Percentiles rank a stretch among this genome's conserved stretches.
phyloP scores from a whole-genome alignment of 2,329 filamentous ascomycete species.

The Hymenoscyphus fructigenus region DNA sequence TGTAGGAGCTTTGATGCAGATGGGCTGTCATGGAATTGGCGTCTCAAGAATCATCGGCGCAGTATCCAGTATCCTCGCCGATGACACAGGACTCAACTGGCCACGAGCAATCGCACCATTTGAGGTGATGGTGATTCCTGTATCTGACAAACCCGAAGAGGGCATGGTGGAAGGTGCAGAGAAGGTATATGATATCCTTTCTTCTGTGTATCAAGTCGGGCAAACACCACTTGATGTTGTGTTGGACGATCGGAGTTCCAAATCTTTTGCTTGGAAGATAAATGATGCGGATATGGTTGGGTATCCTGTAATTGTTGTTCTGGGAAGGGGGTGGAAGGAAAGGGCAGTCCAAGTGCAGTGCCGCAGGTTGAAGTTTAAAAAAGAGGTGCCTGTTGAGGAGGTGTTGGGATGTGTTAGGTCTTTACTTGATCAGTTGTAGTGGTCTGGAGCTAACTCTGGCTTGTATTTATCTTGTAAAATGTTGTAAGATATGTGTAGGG shows the following conservation, averaged over 20 bases:
- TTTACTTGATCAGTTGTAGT: conserved; percentile 26
- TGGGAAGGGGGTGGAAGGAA: conserved; percentile 68
- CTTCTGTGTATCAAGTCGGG: conserved; percentile 9
- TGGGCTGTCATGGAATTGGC: conserved; percentile 97
- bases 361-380: conserved; percentile 28
- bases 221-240: conserved; percentile 56
- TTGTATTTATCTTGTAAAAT: background rate
- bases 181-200: conserved; percentile 63
- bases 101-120: conserved; percentile 84
- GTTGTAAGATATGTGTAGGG: background rate
- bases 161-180: conserved; percentile 43
- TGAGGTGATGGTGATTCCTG: conserved; percentile 53
- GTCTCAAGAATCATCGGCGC: conserved; percentile 88
- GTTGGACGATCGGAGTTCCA: conserved; percentile 68
- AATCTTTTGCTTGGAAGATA: conserved; percentile 76
- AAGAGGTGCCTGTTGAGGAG: conserved; percentile 27
- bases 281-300: conserved; percentile 87
- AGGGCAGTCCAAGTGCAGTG: conserved; percentile 36
- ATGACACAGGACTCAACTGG: conserved; percentile 80
- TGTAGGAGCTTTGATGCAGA: conserved; percentile 64
- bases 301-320: conserved; percentile 77
- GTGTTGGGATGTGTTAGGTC: conserved; percentile 21
- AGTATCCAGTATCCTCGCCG: conserved; percentile 72
- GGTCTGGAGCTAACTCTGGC: background rate
- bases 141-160: conserved; percentile 54